Evolutionary conservation across 176 grass and related monocot genomes (phyloP), one percentile per base, ranked within the genome.

Genomic region (Luzula sylvatica): DNA sequence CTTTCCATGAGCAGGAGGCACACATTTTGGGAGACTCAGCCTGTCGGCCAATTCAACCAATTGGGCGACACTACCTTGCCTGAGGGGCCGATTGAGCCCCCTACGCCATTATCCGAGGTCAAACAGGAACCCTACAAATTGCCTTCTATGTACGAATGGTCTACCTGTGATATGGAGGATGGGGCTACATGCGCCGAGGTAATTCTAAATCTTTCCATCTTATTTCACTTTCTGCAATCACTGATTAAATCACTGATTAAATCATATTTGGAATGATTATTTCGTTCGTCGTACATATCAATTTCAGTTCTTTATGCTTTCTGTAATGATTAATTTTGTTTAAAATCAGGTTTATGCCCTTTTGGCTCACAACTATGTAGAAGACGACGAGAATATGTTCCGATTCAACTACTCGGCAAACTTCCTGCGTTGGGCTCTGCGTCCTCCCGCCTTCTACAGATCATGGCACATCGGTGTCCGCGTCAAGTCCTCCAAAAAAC

Each of bases 371-470:
- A 99, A 92, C 72, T 99, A 99, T 73, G 93, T 99, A 58, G 93
- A 99, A 72, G 93, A 99, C 41, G 93, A 99, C 28, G 93, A 99
- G 72, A 98, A 98, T 56, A 92, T 98, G 93, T 98, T 98, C 85
- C 86, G 93, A 8, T 98, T 98, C 81, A 98, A 98, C 72, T 98
- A 98, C 75, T 92, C 93, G 20, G 77, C 72, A 11, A 80, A 59
- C 59, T 98, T 98, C 75, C 86, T 98, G 42, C 77, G 71, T 28
- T 98, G 93, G 93, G 93, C 93, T 7, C 86, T 98, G 61, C 82
- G 82, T 26, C 86, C 93, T 4, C 86, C 93, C 1, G 80, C 78
- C 56, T 92, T 82, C 75, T 92, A 77, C 78, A 80, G 77, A 63
- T 61, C 72, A 52, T 98, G 93, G 93, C 93, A 98, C 78, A 98